Evolutionary conservation across 768 basidiomycete species (phyloP), one percentile per base, ranked within the genome.

Genomic region (Hygrocybe punicea): DNA sequence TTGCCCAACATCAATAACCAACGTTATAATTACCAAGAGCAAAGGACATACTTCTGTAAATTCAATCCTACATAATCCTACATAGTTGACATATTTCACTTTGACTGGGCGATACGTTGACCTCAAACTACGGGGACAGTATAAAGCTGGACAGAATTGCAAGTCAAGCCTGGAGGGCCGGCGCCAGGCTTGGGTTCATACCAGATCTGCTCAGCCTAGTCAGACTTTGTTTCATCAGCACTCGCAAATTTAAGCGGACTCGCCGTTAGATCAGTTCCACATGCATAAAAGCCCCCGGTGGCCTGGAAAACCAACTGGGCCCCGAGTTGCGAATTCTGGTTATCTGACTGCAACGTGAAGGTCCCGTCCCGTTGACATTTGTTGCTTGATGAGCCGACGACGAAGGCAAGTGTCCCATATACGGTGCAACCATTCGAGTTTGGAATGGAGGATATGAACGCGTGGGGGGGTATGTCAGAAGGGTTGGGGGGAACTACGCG

Each of bases 211-310:
- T 13, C 16, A 9, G 13, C 16, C 7, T 25, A 35, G 11, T 37
- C 34, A 37, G 17, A n/a, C 50, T 29, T 34, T 51, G 19, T 39
- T 10, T 16, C 33, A 23, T 3, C 23, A 8, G 13, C 39, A 13
- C 21, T 16, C 33, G 14, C 9, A 42, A 47, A 35, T 40, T n/a
- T n/a, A n/a, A 45, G 44, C 17, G 3, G n/a, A 60, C 69, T 58
- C 45, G 70, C 73, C 60, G 71, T 69, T 36, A 67, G 49, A 1
- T 59, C 57, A 47, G 53, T 51, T 34, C 62, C 65, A 55, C 73
- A 73, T 6, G 66, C 60, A 56, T 67, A 72, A 52, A 74, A 74
- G 1, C 61, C 68, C 16, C 73, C 73, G 9, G 62, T 62, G n/a
- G 51, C 65, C 42, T 67, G 68, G 44, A 65, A 62, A 3, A 65